Evolutionary conservation across 257 asterid species (phyloP).

Genomic region (Solanum tarapatanum): DNA sequence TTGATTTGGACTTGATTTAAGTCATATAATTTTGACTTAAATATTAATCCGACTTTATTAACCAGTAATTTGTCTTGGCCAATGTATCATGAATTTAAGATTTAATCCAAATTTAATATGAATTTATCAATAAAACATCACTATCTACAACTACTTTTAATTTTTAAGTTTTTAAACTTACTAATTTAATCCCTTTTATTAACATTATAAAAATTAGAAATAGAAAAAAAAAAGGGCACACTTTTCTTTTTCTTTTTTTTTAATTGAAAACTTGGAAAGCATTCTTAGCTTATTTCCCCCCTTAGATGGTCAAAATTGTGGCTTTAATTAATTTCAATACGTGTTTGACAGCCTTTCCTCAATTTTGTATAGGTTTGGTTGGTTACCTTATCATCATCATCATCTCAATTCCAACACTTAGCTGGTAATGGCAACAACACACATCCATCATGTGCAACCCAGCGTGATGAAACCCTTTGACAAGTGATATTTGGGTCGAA

Average conservation of each 20-base stretch:
- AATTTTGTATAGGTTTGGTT: neutral
- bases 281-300: no score
- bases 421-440: neutral
- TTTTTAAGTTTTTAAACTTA: no score
- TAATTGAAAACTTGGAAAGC: neutral
- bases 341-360: no score
- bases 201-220: neutral
- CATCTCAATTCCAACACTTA: neutral
- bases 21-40: no score
- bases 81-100: neutral
- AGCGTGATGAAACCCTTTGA: neutral
- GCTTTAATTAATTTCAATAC: neutral
- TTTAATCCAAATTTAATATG: neutral
- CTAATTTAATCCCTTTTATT: neutral
- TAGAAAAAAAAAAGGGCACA: neutral
- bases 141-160: neutral
- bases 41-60: no score
- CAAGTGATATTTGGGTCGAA: neutral
- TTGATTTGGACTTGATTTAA: no score
- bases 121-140: neutral
- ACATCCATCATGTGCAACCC: neutral
- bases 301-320: neutral
- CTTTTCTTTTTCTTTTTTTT: no score
- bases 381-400: neutral
- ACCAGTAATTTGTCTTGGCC: neutral